Evolutionary conservation across 2,329 filamentous ascomycete species (phyloP).

Genomic region (Colletotrichum karsti): DNA sequence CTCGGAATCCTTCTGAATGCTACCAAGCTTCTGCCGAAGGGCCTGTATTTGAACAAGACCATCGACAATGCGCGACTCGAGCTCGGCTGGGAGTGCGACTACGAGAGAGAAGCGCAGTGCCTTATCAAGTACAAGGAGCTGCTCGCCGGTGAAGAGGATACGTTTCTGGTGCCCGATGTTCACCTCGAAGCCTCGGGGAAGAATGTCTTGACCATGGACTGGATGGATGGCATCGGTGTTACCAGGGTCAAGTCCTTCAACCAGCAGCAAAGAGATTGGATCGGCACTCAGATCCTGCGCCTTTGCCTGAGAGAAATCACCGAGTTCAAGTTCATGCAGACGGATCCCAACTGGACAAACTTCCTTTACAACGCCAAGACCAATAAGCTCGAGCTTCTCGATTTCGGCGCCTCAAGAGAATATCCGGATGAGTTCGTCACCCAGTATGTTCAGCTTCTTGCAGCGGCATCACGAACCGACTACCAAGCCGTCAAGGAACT

Average conservation of each 20-base stretch:
- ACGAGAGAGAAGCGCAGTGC: constrained; percentile 86
- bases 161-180: constrained; percentile 83
- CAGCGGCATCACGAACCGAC: constrained; percentile 80
- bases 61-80: constrained; percentile 94
- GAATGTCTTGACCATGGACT: constrained; percentile 92
- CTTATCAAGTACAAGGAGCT: constrained; percentile 79
- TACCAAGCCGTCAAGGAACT: constrained; percentile 68
- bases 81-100: constrained; percentile 97
- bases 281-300: constrained; percentile 91
- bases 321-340: constrained; percentile 98
- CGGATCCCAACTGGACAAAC: constrained; percentile 99
- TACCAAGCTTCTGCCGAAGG: constrained; percentile 87
- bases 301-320: constrained; percentile 92
- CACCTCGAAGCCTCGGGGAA: constrained; percentile 82
- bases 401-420: constrained; percentile 92
- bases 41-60: constrained; percentile 94
- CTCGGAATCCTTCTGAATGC: constrained; percentile 90
- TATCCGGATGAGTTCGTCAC: constrained; percentile 83
- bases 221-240: constrained; percentile 86
- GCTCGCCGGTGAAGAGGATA: constrained; percentile 75
- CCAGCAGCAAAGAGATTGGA: constrained; percentile 92
- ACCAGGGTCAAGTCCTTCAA: constrained; percentile 80
- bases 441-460: constrained; percentile 82
- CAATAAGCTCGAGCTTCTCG: constrained; percentile 85
- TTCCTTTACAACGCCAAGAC: constrained; percentile 85